Base-by-base conservation (phyloP, 2,329 filamentous ascomycete genomes). In the Taxawa tesnikishii region DNA sequence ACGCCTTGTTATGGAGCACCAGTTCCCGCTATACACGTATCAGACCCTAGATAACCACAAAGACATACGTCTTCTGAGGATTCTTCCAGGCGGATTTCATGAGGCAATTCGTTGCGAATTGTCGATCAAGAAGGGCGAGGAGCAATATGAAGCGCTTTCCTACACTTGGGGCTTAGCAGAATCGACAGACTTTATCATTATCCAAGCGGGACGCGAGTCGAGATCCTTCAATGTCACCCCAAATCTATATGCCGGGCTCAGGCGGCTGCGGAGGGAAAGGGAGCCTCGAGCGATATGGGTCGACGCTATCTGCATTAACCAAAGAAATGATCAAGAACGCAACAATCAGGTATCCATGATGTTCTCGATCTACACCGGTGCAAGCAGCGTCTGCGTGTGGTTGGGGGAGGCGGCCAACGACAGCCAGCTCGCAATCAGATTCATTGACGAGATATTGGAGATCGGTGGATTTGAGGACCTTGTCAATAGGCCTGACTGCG, bases 221-320 rank as follows among this genome's bases (percentile, higher is more conserved):
- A n/a, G n/a, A n/a, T 6, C 29, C 28, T 10, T 17, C 16, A 9
- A 14, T 15, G 6, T 23, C 19, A 23, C 7, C 19, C 19, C 19
- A n/a, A 38, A 38, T 13, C 15, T 38, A 4, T 16, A 13, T 4
- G 16, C 28, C 9, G 36, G 30, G 10, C 24, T 38, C 14, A 23
- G 21, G 15, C 19, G 26, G 12, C 15, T 38, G 24, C 36, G 36
- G 9, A 6, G 15, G 8, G 18, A n/a, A 2, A 29, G 4, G 10
- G 14, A 25, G 7, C 23, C 19, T 15, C 19, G 19, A 7, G 21
- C 10, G 12, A 24, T 38, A 9, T 38, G 36, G 36, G 29, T 38
- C 6, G 36, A 38, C 17, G 36, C 36, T 3, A 14, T 38, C 9
- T 34, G 31, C 24, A 38, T 38, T 12, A 30, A 38, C 17, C 36